phyloP scores from a whole-genome alignment of 1,284 basidiomycete species.

The Leccinum subrobustum region DNA sequence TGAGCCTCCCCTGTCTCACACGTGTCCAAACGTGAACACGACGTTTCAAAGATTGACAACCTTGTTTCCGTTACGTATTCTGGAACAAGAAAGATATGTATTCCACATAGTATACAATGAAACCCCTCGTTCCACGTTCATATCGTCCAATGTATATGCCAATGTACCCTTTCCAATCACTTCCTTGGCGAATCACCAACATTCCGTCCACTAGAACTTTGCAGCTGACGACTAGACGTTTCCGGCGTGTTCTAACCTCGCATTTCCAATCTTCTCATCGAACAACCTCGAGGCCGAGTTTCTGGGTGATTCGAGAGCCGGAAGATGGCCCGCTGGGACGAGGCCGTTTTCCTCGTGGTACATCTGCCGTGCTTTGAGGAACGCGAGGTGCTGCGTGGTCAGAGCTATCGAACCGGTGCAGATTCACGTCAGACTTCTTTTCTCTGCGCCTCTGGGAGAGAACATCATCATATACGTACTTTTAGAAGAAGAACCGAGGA shows the following conservation, averaged over 20 bases:
- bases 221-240: constrained; percentile 18
- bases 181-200: not conserved
- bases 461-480: constrained; percentile 23
- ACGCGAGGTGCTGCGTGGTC: constrained; percentile 25
- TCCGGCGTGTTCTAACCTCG: not conserved
- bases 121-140: not conserved
- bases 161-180: constrained; percentile 6
- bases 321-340: constrained; percentile 20
- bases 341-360: constrained; percentile 31
- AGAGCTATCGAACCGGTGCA: constrained; percentile 14
- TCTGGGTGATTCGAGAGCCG: constrained; percentile 12
- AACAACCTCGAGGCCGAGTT: constrained; percentile 13
- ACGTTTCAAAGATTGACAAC: not conserved
- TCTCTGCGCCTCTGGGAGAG: not conserved
- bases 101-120: constrained; percentile 9
- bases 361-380: constrained; percentile 22
- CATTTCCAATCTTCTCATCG: constrained; percentile 10
- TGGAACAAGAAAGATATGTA: constrained; percentile 15
- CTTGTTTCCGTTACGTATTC: not conserved
- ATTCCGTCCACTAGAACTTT: not conserved
- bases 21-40: not conserved
- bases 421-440: constrained; percentile 15
- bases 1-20: not conserved
- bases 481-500: constrained; percentile 38
- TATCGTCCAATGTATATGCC: not conserved